phyloP scores from a whole-genome alignment of 768 basidiomycete species.

The Termitomyces heimii region DNA sequence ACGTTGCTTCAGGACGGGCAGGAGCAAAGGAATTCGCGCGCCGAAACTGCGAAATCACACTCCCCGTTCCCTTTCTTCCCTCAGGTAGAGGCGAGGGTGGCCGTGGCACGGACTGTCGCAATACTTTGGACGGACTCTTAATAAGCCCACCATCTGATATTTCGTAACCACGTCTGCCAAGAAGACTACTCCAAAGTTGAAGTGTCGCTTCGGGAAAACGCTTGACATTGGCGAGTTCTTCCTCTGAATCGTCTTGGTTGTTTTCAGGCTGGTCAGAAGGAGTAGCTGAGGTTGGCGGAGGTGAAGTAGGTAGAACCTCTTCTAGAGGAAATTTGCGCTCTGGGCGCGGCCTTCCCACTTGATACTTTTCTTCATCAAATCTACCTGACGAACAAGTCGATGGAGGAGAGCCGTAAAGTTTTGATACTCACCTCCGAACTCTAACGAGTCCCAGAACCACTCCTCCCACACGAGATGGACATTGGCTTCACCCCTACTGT shows the following conservation, averaged over 20 bases:
- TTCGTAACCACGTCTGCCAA: slow-evolving; percentile 63
- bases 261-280: slow-evolving; percentile 15
- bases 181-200: slow-evolving; percentile 66
- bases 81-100: slow-evolving; percentile 12
- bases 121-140: slow-evolving; percentile 50
- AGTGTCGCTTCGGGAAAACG: slow-evolving; percentile 59
- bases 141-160: slow-evolving; percentile 52
- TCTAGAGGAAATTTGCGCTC: slow-evolving; percentile 36
- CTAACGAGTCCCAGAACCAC: slow-evolving; percentile 93
- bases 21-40: slow-evolving; percentile 64
- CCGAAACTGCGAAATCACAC: slow-evolving; percentile 54
- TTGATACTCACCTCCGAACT: slow-evolving; percentile 51
- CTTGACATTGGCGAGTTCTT: slow-evolving; percentile 49
- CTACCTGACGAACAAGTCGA: slow-evolving; percentile 32
- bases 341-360: slow-evolving; percentile 54
- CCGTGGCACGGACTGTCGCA: slow-evolving; percentile 12
- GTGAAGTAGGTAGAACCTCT: slow-evolving; percentile 16
- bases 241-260: slow-evolving; percentile 37
- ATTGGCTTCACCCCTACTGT: slow-evolving; percentile 58
- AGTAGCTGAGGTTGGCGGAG: slow-evolving; percentile 14
- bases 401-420: not conserved
- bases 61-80: slow-evolving; percentile 17
- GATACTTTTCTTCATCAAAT: slow-evolving; percentile 59
- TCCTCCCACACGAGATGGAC: slow-evolving; percentile 90
- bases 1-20: slow-evolving; percentile 15